phyloP scores from a whole-genome alignment of 2,329 filamentous ascomycete species.

The Neocatenulostroma microsporum region DNA sequence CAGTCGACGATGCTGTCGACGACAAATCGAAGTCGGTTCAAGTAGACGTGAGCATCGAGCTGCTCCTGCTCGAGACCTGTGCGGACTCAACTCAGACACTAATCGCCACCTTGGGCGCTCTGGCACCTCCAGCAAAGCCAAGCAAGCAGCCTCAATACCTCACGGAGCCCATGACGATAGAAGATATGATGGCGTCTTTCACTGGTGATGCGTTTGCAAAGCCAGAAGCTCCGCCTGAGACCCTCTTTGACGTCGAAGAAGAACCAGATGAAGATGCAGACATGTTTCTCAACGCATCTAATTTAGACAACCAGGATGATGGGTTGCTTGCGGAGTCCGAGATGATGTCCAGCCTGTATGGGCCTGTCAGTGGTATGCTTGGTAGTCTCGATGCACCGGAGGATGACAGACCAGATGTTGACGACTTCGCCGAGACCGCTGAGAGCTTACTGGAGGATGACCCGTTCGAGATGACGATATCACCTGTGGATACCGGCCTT shows the following conservation, averaged over 20 bases:
- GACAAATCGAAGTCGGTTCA: slow-evolving; percentile 61
- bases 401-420: slow-evolving; percentile 12
- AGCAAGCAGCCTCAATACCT: slow-evolving; percentile 78
- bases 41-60: slow-evolving; percentile 73
- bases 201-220: slow-evolving; percentile 72
- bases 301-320: slow-evolving; percentile 22
- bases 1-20: slow-evolving; percentile 50
- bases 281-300: slow-evolving; percentile 18
- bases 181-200: slow-evolving; percentile 85
- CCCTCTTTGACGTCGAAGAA: slow-evolving; percentile 28
- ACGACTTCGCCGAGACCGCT: slow-evolving; percentile 23
- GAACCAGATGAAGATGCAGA: slow-evolving; percentile 28
- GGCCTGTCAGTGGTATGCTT: slow-evolving; percentile 24
- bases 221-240: slow-evolving; percentile 54
- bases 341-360: slow-evolving; percentile 28
- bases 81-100: slow-evolving; percentile 95
- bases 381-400: slow-evolving; percentile 16
- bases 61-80: slow-evolving; percentile 88
- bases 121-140: slow-evolving; percentile 75
- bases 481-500: slow-evolving; percentile 21
- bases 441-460: slow-evolving; percentile 33
- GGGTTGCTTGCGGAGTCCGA: slow-evolving; percentile 32
- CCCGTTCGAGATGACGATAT: slow-evolving; percentile 31
- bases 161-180: slow-evolving; percentile 74
- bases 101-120: slow-evolving; percentile 66